Conservation (phyloP, 2,329 filamentous ascomycete species). For the Paecilomyces variotii region DNA sequence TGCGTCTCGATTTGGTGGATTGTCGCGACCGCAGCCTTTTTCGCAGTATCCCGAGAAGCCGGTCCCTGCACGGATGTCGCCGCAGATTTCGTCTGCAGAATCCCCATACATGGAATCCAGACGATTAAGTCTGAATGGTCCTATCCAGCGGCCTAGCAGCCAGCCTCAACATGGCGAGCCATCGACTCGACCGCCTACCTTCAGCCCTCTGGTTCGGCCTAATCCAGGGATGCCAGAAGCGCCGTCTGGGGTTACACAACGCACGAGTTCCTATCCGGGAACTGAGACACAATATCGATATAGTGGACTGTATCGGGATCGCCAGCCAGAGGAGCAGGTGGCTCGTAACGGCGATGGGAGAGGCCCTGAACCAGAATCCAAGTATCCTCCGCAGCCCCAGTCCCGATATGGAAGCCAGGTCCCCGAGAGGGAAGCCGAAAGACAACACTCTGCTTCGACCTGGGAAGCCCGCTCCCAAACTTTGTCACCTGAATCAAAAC, state of each 20-base stretch:
- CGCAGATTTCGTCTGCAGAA: slow-evolving; percentile 26
- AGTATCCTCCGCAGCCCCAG: slow-evolving; percentile 13
- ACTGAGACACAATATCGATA: slow-evolving; percentile 26
- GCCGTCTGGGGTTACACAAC: slow-evolving; percentile 11
- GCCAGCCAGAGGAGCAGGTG: slow-evolving; percentile 25
- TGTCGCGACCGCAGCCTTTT: slow-evolving; percentile 21
- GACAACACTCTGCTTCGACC: slow-evolving; percentile 16
- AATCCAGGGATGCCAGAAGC: slow-evolving; percentile 16
- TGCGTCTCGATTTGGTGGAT: slow-evolving; percentile 22
- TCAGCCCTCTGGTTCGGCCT: slow-evolving; percentile 27
- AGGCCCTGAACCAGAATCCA: slow-evolving; percentile 23
- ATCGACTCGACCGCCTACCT: slow-evolving; percentile 23
- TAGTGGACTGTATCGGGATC: slow-evolving; percentile 26
- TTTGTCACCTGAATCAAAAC: slow-evolving; percentile 30
- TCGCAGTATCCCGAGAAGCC: slow-evolving; percentile 30
- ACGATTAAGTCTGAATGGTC: slow-evolving; percentile 37
- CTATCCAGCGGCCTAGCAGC: slow-evolving; percentile 35
- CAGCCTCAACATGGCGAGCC: slow-evolving; percentile 31
- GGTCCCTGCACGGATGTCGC: slow-evolving; percentile 25
- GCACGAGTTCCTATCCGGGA: slow-evolving; percentile 20
- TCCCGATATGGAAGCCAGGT: slow-evolving; percentile 25
- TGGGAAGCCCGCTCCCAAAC: slow-evolving; percentile 34
- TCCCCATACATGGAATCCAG: slow-evolving; percentile 26
- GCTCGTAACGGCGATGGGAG: slow-evolving; percentile 26
- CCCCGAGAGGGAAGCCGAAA: slow-evolving; percentile 25